Evolutionary conservation across 345 rosid species (phyloP).

Genomic region (Raphanus raphanistrum): DNA sequence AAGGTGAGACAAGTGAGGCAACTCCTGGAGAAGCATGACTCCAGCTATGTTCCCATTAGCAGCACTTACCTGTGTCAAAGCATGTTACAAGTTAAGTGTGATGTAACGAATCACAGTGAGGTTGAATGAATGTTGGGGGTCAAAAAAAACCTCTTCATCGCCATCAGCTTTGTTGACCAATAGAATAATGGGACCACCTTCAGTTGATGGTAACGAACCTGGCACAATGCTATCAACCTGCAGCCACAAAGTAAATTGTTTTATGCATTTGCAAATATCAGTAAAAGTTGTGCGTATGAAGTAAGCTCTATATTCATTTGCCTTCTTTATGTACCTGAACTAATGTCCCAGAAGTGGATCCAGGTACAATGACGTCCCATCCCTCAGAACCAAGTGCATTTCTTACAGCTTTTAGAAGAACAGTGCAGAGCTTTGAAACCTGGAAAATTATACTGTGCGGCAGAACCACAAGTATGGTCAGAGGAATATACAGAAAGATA

Average conservation of each 20-base stretch:
- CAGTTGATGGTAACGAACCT: conserved; percentile 61
- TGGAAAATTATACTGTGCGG: conserved; percentile 74
- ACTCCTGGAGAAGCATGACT: conserved; percentile 86
- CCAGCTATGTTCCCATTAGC: conserved; percentile 74
- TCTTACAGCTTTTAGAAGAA: conserved; percentile 84
- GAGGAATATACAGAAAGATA: conserved; percentile 12
- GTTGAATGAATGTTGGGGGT: conserved; percentile 9
- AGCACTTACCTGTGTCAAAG: conserved; percentile 74
- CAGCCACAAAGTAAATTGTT: conserved; percentile 10
- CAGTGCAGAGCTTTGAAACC: conserved; percentile 88
- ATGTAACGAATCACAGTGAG: background rate
- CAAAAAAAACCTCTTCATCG: conserved; percentile 82
- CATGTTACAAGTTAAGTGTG: conserved; percentile 18
- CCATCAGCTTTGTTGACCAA: conserved; percentile 94
- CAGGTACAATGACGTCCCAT: conserved; percentile 97
- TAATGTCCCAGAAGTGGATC: conserved; percentile 71
- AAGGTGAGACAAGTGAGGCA: conserved; percentile 98
- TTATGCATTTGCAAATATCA: background rate
- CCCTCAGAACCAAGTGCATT: conserved; percentile 78
- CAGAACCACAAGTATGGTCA: conserved; percentile 23
- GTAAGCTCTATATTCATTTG: conserved; percentile 4
- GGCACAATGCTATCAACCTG: conserved; percentile 89
- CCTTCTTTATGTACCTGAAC: conserved; percentile 56
- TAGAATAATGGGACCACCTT: conserved; percentile 73
- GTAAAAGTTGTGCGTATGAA: background rate